Percentiles rank a stretch among this genome's conserved stretches.
These are phyloP conservation scores for Sarocladiaceae sp. DNA, from an alignment of 2,329 filamentous ascomycete genomes.

Conservation along the genomic window DNA sequence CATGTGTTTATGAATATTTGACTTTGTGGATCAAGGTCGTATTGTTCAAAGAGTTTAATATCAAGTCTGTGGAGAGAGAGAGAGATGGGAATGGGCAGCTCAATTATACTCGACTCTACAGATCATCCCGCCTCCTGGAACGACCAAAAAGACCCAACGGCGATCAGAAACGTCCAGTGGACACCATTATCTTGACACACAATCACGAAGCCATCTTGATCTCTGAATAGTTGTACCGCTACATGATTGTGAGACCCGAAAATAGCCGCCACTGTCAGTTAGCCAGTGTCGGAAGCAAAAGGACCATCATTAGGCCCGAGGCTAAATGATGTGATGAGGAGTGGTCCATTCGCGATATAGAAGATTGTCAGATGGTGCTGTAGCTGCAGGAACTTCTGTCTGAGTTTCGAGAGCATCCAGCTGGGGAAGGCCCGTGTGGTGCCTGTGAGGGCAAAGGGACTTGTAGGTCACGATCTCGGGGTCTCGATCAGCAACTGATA, in stretches of 20 bases:
- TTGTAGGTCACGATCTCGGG: background rate
- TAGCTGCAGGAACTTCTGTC: background rate
- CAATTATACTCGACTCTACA: background rate
- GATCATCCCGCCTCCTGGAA: background rate
- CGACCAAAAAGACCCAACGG: background rate
- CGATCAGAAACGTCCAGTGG: background rate
- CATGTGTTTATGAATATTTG: background rate
- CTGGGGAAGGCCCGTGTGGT: too few species aligned
- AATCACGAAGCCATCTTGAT: background rate
- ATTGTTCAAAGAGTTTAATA: background rate
- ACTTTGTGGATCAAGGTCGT: background rate
- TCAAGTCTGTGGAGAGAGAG: background rate
- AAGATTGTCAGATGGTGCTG: background rate
- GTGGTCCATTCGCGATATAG: background rate
- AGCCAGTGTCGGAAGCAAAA: background rate
- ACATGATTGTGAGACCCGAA: background rate
- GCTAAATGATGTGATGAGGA: background rate
- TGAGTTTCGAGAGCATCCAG: too few species aligned
- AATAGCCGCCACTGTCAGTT: background rate
- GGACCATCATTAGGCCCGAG: background rate
- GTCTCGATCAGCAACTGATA: too few species aligned
- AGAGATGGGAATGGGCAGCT: background rate
- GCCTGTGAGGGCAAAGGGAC: background rate
- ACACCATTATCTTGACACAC: background rate
- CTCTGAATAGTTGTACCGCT: background rate